These are phyloP conservation scores for Prunus mongolica DNA, from an alignment of 306 rosid species.

Conservation along the genomic window DNA sequence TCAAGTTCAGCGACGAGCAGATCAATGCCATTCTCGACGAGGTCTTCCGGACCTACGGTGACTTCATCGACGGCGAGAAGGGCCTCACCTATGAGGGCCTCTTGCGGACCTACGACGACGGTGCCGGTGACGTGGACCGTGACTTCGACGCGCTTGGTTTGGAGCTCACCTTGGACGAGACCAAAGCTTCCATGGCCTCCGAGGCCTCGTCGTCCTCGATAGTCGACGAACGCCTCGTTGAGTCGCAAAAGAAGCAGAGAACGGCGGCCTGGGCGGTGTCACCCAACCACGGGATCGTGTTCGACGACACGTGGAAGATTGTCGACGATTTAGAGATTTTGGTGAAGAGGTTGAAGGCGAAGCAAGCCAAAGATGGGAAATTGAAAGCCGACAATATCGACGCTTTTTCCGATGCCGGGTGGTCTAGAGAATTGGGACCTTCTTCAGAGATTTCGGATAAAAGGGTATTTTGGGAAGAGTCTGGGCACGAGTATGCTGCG, in stretches of 20 bases:
- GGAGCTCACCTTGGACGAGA: constrained; percentile 56
- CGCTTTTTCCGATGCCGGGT: constrained; percentile 90
- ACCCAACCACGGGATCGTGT: constrained; percentile 90
- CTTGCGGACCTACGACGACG: constrained; percentile 90
- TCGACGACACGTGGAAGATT: constrained; percentile 95
- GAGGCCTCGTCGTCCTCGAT: constrained; percentile 88
- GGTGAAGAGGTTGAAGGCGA: constrained; percentile 72
- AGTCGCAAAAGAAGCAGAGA: constrained; percentile 95
- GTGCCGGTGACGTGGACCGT: constrained; percentile 96
- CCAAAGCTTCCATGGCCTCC: constrained; percentile 33
- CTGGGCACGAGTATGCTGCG: constrained; percentile 69
- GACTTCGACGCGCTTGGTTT: constrained; percentile 92
- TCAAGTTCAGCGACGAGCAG: constrained; percentile 96
- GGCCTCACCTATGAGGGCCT: constrained; percentile 92
- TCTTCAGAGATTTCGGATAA: constrained; percentile 79
- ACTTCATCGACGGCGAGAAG: constrained; percentile 80
- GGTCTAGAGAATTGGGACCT: constrained; percentile 95
- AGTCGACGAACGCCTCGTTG: constrained; percentile 64
- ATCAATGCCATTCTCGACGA: constrained; percentile 96
- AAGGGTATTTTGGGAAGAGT: constrained; percentile 83
- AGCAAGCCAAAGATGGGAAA: constrained; percentile 84
- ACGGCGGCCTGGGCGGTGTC: constrained; percentile 98
- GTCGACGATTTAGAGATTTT: constrained; percentile 93
- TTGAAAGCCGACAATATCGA: constrained; percentile 73
- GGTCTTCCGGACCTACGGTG: constrained; percentile 83